Percentiles rank a stretch among this genome's conserved stretches.
These are phyloP conservation scores for Cyclotella distinguenda DNA, from an alignment of 108 stramenopile species.

Conservation along the genomic window DNA sequence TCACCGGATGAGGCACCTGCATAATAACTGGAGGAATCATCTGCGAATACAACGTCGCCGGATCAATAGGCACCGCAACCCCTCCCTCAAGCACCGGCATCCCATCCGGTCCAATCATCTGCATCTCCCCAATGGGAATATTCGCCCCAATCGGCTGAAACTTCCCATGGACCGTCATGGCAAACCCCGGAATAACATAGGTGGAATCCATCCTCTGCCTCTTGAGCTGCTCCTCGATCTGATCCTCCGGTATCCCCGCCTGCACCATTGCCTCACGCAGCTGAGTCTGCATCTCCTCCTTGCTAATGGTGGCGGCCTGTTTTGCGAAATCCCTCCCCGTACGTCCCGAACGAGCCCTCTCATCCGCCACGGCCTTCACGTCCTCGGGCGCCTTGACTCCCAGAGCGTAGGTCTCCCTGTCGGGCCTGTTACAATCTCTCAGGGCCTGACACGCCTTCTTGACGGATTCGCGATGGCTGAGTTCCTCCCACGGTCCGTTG, in stretches of 20 bases:
- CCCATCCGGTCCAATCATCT: constrained; percentile 40
- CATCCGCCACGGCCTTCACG: constrained; percentile 50
- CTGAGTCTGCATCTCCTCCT: constrained; percentile 29
- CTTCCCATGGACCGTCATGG: constrained; percentile 21
- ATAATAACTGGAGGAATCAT: constrained; percentile 35
- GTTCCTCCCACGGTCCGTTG: constrained; percentile 75
- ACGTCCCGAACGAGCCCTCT: constrained; percentile 43
- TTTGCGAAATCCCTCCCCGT: constrained; percentile 55
- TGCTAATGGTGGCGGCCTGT: constrained; percentile 31
- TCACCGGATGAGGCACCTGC: constrained; percentile 35
- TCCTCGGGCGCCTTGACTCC: constrained; percentile 61
- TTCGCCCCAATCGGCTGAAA: constrained; percentile 26
- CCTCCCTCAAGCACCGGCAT: constrained; percentile 23
- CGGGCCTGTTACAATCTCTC: constrained; percentile 75
- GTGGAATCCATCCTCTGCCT: constrained; percentile 40
- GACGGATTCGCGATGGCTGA: constrained; percentile 52
- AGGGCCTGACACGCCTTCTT: constrained; percentile 82
- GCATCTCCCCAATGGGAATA: constrained; percentile 18
- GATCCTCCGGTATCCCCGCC: constrained; percentile 41
- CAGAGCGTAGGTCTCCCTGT: constrained; percentile 70
- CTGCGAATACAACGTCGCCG: constrained; percentile 25
- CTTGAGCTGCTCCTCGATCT: constrained; percentile 42
- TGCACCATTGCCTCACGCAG: constrained; percentile 42
- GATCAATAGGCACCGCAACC: constrained; percentile 8
- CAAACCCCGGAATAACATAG: constrained; percentile 45